These are phyloP conservation scores for Perkinsus chesapeaki DNA, from an alignment of 169 alveolate species.

Conservation along the genomic window DNA sequence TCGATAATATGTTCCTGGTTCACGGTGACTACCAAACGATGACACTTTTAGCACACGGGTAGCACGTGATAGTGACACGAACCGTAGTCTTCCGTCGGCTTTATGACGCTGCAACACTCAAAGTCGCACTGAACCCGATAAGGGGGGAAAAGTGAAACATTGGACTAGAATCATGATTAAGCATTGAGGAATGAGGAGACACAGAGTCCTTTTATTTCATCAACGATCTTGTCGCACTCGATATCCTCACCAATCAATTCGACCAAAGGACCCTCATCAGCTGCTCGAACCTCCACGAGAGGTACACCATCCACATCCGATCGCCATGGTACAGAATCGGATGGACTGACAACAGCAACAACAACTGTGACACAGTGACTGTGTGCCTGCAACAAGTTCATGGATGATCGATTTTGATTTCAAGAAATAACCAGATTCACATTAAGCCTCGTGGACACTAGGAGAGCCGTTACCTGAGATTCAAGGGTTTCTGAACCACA, in stretches of 20 bases:
- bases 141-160: no score
- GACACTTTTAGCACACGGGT: no score
- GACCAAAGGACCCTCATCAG: not conserved
- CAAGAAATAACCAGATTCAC: no score
- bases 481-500: not conserved
- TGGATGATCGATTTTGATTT: no score
- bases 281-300: not conserved
- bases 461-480: not conserved
- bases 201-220: not conserved
- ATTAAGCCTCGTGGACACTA: no score
- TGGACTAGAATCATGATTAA: not conserved
- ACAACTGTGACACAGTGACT: not conserved
- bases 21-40: no score
- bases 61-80: no score
- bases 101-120: not conserved
- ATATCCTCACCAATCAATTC: not conserved
- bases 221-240: not conserved
- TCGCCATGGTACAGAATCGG: not conserved
- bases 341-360: not conserved
- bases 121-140: no score
- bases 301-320: not conserved
- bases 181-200: not conserved
- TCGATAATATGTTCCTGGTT: no score
- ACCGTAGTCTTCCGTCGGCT: no score
- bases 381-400: no score